Conservation (phyloP, 2,329 filamentous ascomycete species). For the Ophiostoma populinum region DNA sequence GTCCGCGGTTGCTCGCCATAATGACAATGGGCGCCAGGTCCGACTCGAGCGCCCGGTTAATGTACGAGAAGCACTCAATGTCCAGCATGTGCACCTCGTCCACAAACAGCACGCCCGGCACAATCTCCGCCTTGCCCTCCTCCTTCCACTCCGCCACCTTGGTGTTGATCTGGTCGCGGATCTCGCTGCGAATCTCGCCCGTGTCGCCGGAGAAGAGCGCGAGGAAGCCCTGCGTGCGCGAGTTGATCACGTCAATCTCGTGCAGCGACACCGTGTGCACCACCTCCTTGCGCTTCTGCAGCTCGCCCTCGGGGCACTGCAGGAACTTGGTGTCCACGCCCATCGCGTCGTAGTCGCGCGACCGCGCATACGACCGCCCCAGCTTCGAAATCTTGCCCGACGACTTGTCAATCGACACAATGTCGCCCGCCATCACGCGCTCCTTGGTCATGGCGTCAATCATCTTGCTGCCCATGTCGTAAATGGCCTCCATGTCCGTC, state of each 20-base stretch:
- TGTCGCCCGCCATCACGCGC: constrained; percentile 95
- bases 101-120: constrained; percentile 92
- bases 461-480: constrained; percentile 99
- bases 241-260: constrained; percentile 99
- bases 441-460: constrained; percentile 99
- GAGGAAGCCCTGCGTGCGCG: constrained; percentile 91
- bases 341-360: constrained; percentile 97
- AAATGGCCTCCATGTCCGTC: constrained; percentile 98
- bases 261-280: constrained; percentile 93
- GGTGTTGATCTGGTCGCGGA: constrained; percentile 96
- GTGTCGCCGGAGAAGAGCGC: constrained; percentile 96
- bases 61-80: constrained; percentile 96
- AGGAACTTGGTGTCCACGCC: constrained; percentile 96
- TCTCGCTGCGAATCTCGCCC: constrained; percentile 91
- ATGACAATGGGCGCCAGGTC: constrained; percentile 94
- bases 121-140: constrained; percentile 95
- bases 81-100: constrained; percentile 99
- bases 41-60: constrained; percentile 91
- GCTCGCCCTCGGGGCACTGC: constrained; percentile 90
- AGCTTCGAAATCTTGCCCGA: constrained; percentile 97
- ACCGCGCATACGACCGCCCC: constrained; percentile 83
- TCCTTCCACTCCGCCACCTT: constrained; percentile 99
- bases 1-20: constrained; percentile 94
- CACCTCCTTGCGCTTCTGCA: constrained; percentile 93
- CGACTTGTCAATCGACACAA: constrained; percentile 96